Evolutionary conservation across 805 yeast species (phyloP), one percentile per base, ranked within the genome.

Genomic region (Saccharomycopsis fibuligera): DNA sequence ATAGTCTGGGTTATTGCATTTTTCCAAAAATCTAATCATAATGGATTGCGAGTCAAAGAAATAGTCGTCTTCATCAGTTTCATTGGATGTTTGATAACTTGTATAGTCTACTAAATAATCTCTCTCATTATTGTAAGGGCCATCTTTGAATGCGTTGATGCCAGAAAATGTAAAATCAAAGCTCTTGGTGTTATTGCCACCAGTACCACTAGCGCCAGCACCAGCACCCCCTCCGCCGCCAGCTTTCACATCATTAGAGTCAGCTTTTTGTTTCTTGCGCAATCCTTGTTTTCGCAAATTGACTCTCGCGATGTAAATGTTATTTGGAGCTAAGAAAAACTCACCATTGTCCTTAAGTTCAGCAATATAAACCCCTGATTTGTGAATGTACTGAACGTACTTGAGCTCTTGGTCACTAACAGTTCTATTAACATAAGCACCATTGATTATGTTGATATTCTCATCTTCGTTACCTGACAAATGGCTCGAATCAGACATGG

Each of bases 301-400:
- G 14, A 81, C 76, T 49, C 96, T 72, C 0, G 91, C 78, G 35
- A 89, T 75, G 60, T 87, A 91, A 24, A 86, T 75, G 59, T 89
- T 86, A 60, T 90, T 90, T 2, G 96, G 95, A 1, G 95, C 95
- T 59, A 90, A 66, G 57, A 85, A 81, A 54, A 88, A 73, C 46
- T 79, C 83, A 21, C 95, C 93, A 56, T 79, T 81, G 35, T 79
- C 86, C 55, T 90, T 70, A 29, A 91, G 70, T 63, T 91, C 97
- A 1, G 93, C 95, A 47, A 93, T 79, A 58, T 90, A 87, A 1
- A 86, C 81, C 2, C 99, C 99, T 0, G 95, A 79, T 50, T 72
- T 75, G 62, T 93, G 99, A 44, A 93, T 83, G 60, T 85, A 95
- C 64, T 93, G 99, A 1, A 87, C 88, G 63, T 78, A 85, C 58